Evolutionary conservation across 2,329 filamentous ascomycete genomes (phyloP), one percentile per base, ranked within the genome.

Genomic region (Parastagonospora nodorum): DNA sequence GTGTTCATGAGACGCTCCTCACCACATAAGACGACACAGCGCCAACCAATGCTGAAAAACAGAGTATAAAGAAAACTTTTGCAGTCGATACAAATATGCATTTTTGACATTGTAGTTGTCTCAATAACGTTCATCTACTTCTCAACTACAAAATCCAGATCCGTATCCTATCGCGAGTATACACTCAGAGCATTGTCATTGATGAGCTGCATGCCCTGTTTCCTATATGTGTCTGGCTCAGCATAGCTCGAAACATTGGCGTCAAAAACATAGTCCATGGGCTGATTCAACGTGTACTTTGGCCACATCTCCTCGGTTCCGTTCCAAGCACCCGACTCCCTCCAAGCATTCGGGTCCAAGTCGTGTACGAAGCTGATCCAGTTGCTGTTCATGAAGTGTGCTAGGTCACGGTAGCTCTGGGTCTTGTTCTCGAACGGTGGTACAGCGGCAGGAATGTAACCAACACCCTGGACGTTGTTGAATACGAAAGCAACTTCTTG

Each of bases 401-500:
- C 71, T 0, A 80, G 67, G 5, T 75, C 59, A 12, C 64, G 61
- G 51, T 76, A 79, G 11, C 47, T 61, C 50, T 74, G 42, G 0
- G 69, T 64, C 58, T 73, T 75, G 57, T 67, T 69, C 24, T 58
- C 47, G 41, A 75, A 75, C 2, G 73, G 73, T 9, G 58, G 58
- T 6, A 64, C 60, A n/a, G 60, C 55, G 16, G 64, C 63, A 38
- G 69, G 74, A 3, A 45, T 36, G 51, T 79, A 80, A 0, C 78
- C 78, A 2, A 75, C 58, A 14, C 77, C 77, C 2, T 69, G 16
- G 5, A 72, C 64, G 59, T 80, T 80, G 59, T 77, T 63, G 61
- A 80, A 80, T 5, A 80, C 77, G 44, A 77, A 80, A 0, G 74
- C 65, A 0, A 80, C 74, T 61, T 81, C 78, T 54, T 78, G 75